These are phyloP conservation scores for Cladochytrium replicatum DNA, from an alignment of 192 early-diverging fungal genomes.

Conservation along the genomic window DNA sequence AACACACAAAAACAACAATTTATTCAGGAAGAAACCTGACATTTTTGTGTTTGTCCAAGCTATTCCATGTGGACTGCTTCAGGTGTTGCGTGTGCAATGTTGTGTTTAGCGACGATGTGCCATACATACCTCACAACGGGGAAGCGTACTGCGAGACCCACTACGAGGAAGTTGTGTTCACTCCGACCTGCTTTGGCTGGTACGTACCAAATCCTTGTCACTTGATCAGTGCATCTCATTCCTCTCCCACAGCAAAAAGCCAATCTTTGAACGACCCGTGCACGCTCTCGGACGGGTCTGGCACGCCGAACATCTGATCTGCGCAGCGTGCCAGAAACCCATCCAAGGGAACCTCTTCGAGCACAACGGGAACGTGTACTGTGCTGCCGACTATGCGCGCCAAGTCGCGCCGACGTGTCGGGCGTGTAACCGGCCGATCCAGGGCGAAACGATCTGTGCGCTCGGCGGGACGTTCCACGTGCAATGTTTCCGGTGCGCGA, in stretches of 20 bases:
- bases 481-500: conserved; percentile 65
- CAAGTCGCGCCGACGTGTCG: conserved; percentile 60
- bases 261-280: conserved; percentile 40
- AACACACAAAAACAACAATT: conserved; percentile 10
- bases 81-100: conserved; percentile 41
- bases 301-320: conserved; percentile 26
- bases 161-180: conserved; percentile 30
- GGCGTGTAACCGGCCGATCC: conserved; percentile 48
- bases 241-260: conserved; percentile 56
- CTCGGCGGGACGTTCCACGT: conserved; percentile 63
- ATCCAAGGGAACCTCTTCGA: conserved; percentile 30
- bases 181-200: conserved; percentile 43
- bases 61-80: conserved; percentile 47
- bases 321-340: conserved; percentile 18
- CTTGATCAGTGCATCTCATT: conserved; percentile 54
- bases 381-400: conserved; percentile 54
- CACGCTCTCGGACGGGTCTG: conserved; percentile 22
- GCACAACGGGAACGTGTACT: conserved; percentile 57
- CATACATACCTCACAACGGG: conserved; percentile 47
- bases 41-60: conserved; percentile 9
- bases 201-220: conserved; percentile 35
- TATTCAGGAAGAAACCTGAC: conserved; percentile 2
- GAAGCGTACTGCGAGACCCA: conserved; percentile 52
- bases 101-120: conserved; percentile 36
- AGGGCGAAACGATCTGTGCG: conserved; percentile 64